Evolutionary conservation across 805 yeast species (phyloP).

Genomic region (Nakazawaea holstii): DNA sequence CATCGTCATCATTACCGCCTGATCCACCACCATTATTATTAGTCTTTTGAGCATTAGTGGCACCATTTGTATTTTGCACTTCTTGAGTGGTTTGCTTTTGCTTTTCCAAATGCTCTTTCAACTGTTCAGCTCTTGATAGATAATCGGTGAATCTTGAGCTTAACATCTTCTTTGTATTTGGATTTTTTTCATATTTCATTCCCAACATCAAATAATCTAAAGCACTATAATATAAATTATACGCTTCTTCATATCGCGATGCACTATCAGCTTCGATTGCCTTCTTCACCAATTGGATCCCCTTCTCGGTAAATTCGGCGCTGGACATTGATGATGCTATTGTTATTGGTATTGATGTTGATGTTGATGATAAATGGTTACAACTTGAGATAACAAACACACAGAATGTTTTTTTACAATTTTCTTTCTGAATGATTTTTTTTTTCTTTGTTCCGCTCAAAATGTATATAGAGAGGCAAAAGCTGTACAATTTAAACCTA

Average conservation of each 20-base stretch:
- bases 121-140: slow-evolving; percentile 86
- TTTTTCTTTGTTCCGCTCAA: too few species aligned
- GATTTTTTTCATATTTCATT: slow-evolving; percentile 88
- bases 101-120: slow-evolving; percentile 82
- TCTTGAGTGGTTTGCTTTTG: slow-evolving; percentile 40
- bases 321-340: slow-evolving; percentile 27
- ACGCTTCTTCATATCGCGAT: slow-evolving; percentile 88
- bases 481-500: too few species aligned
- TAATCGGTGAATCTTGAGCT: slow-evolving; percentile 89
- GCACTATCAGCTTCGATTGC: slow-evolving; percentile 95
- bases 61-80: slow-evolving; percentile 48
- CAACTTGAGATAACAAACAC: neutral
- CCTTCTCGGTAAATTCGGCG: slow-evolving; percentile 79
- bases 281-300: slow-evolving; percentile 89
- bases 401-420: too few species aligned
- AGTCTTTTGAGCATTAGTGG: slow-evolving; percentile 48
- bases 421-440: too few species aligned
- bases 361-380: neutral
- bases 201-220: slow-evolving; percentile 95
- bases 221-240: slow-evolving; percentile 86
- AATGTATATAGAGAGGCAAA: too few species aligned
- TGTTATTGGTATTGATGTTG: neutral
- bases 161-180: slow-evolving; percentile 81
- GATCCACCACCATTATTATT: slow-evolving; percentile 22
- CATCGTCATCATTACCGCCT: slow-evolving; percentile 55